phyloP scores from a whole-genome alignment of 306 rosid genomes.

The Comarum palustre region DNA sequence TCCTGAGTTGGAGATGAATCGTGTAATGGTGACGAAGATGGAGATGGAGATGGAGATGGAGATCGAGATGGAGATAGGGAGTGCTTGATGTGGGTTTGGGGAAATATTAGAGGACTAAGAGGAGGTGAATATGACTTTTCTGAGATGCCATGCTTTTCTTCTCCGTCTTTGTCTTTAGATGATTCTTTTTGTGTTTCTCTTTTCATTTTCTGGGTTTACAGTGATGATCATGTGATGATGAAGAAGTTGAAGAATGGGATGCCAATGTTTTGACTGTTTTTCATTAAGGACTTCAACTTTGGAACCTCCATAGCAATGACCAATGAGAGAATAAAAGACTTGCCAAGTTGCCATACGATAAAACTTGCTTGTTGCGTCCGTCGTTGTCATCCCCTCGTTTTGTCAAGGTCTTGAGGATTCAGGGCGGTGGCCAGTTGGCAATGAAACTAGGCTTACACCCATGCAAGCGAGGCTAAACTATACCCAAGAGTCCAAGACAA shows the following conservation, averaged over 20 bases:
- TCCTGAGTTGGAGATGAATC: constrained; percentile 37
- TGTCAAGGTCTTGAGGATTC: background rate
- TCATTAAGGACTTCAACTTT: background rate
- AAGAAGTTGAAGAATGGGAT: background rate
- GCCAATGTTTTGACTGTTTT: background rate
- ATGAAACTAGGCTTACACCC: background rate
- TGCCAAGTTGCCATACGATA: background rate
- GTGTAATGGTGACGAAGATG: constrained; percentile 43
- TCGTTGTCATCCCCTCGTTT: background rate
- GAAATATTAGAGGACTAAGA: constrained; percentile 8
- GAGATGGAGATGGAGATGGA: constrained; percentile 40
- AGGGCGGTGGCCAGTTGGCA: constrained; percentile 12
- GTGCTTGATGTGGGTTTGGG: background rate
- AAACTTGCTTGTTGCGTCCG: background rate
- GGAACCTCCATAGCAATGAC: background rate
- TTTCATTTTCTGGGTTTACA: constrained; percentile 5
- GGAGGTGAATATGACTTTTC: constrained; percentile 34
- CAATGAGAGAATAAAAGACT: background rate
- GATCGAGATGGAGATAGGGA: constrained; percentile 9
- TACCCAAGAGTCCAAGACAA: too few relatives aligned
- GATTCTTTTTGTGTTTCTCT: background rate
- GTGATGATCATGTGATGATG: background rate
- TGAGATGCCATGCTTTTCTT: constrained; percentile 17
- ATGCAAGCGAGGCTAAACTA: too few relatives aligned
- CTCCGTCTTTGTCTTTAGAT: constrained; percentile 3